phyloP scores from a whole-genome alignment of 2,329 filamentous ascomycete species.

The Catunica adiposa region DNA sequence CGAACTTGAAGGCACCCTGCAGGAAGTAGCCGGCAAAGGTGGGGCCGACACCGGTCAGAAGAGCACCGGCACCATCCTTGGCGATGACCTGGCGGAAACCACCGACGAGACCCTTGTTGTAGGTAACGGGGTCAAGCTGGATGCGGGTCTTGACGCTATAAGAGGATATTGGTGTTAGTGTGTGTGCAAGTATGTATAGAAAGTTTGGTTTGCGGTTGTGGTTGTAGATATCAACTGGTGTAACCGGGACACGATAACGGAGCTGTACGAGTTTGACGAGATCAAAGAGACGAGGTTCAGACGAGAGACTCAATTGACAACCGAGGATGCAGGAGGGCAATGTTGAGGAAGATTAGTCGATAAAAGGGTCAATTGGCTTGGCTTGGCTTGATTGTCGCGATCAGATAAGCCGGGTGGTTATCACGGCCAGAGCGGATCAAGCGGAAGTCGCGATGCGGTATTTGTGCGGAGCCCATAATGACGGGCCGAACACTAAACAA shows the following conservation, averaged over 20 bases:
- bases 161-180: constrained; percentile 13
- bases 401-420: too few species aligned
- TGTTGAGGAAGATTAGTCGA: not conserved
- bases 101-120: constrained; percentile 76
- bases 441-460: not conserved
- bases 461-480: not conserved
- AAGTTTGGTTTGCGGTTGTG: not conserved
- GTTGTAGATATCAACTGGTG: not conserved
- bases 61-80: constrained; percentile 71
- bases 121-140: constrained; percentile 77
- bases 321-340: not conserved
- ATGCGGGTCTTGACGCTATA: constrained; percentile 85
- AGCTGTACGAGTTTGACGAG: not conserved
- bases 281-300: not conserved
- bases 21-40: constrained; percentile 87
- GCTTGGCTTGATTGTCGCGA: not conserved
- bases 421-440: not conserved
- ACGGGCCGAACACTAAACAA: too few species aligned
- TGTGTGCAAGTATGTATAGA: not conserved
- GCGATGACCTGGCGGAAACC: constrained; percentile 73
- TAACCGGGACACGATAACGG: not conserved
- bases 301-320: not conserved
- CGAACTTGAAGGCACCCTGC: constrained; percentile 62
- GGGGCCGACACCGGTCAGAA: constrained; percentile 71
- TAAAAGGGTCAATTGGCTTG: not conserved